A percentile compares a stretch with the other conserved stretches of the same genome.
These are phyloP conservation scores for Simplicillium aogashimaense DNA, from an alignment of 2,329 filamentous ascomycete genomes.

Conservation along the genomic window DNA sequence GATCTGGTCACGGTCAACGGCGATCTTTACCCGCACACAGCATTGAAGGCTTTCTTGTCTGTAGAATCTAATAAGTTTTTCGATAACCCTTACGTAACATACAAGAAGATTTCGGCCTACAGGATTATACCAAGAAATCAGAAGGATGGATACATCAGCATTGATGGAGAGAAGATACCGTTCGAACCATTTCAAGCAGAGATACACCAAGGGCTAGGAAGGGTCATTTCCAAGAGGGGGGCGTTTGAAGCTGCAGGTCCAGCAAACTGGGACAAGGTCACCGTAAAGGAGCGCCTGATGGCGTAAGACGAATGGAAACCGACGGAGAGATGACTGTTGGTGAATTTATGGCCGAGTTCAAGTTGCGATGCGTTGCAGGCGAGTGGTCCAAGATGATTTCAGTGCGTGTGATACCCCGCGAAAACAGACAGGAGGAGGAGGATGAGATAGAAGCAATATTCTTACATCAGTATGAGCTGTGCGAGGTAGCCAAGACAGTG, in stretches of 20 bases:
- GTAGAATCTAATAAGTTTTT: slow-evolving; percentile 70
- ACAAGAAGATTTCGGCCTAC: slow-evolving; percentile 82
- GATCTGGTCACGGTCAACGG: slow-evolving; percentile 78
- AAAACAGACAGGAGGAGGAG: too few relatives aligned
- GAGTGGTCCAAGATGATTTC: too few relatives aligned
- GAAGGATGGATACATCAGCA: slow-evolving; percentile 75
- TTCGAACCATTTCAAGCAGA: slow-evolving; percentile 90
- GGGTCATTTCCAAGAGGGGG: slow-evolving; percentile 69
- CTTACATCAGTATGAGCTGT: too few relatives aligned
- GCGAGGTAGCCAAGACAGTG: too few relatives aligned
- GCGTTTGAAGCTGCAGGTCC: slow-evolving; percentile 59
- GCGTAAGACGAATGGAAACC: slow-evolving; percentile 7
- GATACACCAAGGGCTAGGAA: slow-evolving; percentile 71
- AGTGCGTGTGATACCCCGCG: too few relatives aligned
- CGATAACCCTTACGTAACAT: slow-evolving; percentile 65
- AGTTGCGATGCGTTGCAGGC: too few relatives aligned
- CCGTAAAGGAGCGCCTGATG: slow-evolving; percentile 17
- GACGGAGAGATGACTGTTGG: too few relatives aligned
- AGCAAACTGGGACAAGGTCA: slow-evolving; percentile 34
- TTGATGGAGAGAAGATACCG: slow-evolving; percentile 81
- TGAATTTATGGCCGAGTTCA: too few relatives aligned
- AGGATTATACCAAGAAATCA: slow-evolving; percentile 68
- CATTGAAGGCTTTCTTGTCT: slow-evolving; percentile 59
- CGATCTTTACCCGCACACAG: slow-evolving; percentile 55
- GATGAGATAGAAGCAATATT: too few relatives aligned